Percentiles rank a stretch among this genome's conserved stretches.
Conservation (phyloP, 305 asterid species). For the Rubia tinctorum region DNA sequence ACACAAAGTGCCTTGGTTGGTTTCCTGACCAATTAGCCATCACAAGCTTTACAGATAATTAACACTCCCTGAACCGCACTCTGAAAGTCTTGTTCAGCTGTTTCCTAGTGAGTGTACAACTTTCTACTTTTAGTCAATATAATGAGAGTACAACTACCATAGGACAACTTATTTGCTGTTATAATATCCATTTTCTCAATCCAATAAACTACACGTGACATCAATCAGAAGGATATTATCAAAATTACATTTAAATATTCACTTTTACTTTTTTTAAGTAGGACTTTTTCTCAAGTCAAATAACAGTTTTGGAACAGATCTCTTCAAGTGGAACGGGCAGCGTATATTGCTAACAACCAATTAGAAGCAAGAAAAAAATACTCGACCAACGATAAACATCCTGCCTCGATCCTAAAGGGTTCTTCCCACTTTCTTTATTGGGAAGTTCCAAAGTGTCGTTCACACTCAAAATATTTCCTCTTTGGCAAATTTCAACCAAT, state of each 20-base stretch:
- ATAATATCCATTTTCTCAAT: neutral
- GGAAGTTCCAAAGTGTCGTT: neutral
- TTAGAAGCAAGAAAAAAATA: neutral
- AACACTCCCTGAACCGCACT: neutral
- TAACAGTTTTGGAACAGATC: neutral
- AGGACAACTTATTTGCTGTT: neutral
- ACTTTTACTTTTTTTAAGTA: neutral
- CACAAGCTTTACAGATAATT: neutral
- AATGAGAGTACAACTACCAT: neutral
- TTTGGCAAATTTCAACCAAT: neutral
- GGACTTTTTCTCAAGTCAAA: neutral
- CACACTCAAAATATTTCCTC: neutral
- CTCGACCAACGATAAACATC: neutral
- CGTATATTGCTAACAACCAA: neutral
- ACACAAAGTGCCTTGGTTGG: neutral
- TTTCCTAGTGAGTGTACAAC: neutral
- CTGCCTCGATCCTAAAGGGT: neutral
- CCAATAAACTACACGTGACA: neutral
- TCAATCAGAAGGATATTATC: too few relatives aligned
- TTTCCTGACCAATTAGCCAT: neutral
- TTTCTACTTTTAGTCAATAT: neutral
- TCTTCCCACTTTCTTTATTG: neutral
- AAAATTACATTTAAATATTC: too few relatives aligned
- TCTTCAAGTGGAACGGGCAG: neutral
- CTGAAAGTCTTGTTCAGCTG: neutral